Evolutionary conservation across 768 basidiomycete species (phyloP).

Genomic region (Phlebiopsis gigantea): DNA sequence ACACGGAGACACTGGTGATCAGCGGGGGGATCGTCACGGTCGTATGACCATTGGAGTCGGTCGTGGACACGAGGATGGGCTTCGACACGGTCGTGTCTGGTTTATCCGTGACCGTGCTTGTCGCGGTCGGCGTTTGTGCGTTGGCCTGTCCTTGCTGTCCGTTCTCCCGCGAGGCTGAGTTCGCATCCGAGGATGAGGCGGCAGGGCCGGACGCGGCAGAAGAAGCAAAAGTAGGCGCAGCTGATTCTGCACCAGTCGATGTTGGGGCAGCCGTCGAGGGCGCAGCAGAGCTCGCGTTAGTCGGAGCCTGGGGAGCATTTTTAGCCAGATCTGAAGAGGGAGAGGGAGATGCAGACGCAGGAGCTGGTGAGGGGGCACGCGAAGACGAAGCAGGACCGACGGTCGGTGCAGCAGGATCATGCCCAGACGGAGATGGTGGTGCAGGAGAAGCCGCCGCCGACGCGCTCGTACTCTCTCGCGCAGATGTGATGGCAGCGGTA

Average conservation of each 20-base stretch:
- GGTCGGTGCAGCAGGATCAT: not conserved
- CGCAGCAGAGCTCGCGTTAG: not conserved
- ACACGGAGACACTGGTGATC: conserved; percentile 41
- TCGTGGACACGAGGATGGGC: conserved; percentile 38
- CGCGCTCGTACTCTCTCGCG: not conserved
- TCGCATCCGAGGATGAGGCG: not conserved
- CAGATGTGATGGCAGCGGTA: not conserved
- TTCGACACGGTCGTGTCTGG: conserved; percentile 40
- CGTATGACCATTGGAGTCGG: conserved; percentile 32
- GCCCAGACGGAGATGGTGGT: not conserved
- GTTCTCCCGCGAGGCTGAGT: not conserved
- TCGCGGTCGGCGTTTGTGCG: conserved; percentile 24
- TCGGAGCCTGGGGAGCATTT: not conserved
- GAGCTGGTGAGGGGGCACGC: too few relatives aligned
- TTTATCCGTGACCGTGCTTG: conserved; percentile 37
- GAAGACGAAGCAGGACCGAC: too few relatives aligned
- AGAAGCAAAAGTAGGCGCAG: not conserved
- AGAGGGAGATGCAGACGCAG: not conserved
- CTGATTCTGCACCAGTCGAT: not conserved
- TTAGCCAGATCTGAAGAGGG: not conserved
- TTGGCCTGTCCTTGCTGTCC: conserved; percentile 10
- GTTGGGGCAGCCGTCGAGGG: not conserved
- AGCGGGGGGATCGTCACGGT: conserved; percentile 39
- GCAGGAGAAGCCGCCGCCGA: not conserved
- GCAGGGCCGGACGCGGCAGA: not conserved